These are phyloP conservation scores for Raphanus hybrid DNA, from an alignment of 441 rosid species.

Conservation along the genomic window DNA sequence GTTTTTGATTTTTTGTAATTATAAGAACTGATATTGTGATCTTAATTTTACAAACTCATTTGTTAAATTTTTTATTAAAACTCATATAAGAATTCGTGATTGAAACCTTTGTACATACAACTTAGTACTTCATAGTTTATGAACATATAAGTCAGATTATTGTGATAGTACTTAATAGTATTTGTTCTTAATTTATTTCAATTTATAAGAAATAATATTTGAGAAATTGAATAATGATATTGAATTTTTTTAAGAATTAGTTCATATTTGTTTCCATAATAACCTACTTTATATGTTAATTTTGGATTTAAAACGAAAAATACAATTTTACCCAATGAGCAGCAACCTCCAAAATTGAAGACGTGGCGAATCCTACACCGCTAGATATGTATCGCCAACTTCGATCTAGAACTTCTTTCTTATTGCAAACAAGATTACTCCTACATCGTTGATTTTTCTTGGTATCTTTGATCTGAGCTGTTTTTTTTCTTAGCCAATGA, in stretches of 20 bases:
- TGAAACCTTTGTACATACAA: not conserved
- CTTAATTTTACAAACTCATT: not conserved
- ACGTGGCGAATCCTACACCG: not conserved
- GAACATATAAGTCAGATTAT: too few species aligned
- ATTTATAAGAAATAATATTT: not conserved
- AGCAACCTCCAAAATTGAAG: not conserved
- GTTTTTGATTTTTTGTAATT: not conserved
- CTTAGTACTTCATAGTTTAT: not conserved
- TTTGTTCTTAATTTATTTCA: not conserved
- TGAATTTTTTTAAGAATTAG: not conserved
- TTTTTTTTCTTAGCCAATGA: not conserved
- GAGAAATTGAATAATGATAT: not conserved
- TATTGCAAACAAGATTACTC: not conserved
- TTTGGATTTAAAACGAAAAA: not conserved
- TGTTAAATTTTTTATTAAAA: not conserved
- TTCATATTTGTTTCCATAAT: not conserved
- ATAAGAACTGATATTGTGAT: not conserved
- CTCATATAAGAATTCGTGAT: not conserved
- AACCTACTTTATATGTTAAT: not conserved
- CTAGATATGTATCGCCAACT: not conserved
- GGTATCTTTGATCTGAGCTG: not conserved
- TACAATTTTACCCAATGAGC: not conserved
- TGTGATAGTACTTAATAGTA: too few species aligned
- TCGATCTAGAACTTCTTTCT: not conserved
- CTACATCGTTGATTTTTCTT: not conserved